Evolutionary conservation across 805 yeast species (phyloP).

Genomic region (Suhomyces sp.): DNA sequence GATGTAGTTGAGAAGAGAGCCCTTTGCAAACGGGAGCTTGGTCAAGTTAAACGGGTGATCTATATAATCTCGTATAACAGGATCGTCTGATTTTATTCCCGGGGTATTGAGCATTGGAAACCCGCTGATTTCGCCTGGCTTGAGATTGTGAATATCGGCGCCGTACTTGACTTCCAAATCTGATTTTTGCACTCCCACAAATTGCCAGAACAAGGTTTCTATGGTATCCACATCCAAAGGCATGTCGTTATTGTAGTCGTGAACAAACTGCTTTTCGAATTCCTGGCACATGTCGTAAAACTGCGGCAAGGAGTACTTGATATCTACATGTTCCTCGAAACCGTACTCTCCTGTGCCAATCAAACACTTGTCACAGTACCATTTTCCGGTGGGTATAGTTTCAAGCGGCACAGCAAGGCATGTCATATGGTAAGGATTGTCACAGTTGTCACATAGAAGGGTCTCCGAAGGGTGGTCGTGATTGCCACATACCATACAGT

Average conservation of each 20-base stretch:
- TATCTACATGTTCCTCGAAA: conserved; percentile 63
- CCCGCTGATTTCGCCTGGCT: conserved; percentile 68
- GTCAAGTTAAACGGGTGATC: conserved; percentile 75
- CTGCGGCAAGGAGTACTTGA: conserved; percentile 53
- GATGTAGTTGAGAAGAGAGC: conserved; percentile 66
- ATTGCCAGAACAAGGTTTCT: conserved; percentile 69
- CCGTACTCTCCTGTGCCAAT: conserved; percentile 87
- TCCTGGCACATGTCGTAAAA: conserved; percentile 56
- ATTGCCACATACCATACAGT: conserved; percentile 48
- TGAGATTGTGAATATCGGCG: conserved; percentile 72
- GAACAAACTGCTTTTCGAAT: conserved; percentile 44
- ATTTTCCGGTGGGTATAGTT: conserved; percentile 53
- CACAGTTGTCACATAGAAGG: conserved; percentile 72
- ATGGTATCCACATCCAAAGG: conserved; percentile 42
- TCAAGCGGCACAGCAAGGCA: conserved; percentile 62
- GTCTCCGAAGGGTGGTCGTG: conserved; percentile 45
- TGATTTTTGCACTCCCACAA: conserved; percentile 36
- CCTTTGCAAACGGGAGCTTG: conserved; percentile 63
- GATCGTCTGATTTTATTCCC: conserved; percentile 12
- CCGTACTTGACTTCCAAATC: conserved; percentile 72
- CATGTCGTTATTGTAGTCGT: conserved; percentile 25
- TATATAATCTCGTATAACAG: conserved; percentile 32
- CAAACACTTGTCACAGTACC: conserved; percentile 86
- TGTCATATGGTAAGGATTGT: conserved; percentile 59
- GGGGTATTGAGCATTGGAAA: conserved; percentile 52